Base-by-base conservation (phyloP, 305 asterid genomes). In the Fraxinus paxiana region DNA sequence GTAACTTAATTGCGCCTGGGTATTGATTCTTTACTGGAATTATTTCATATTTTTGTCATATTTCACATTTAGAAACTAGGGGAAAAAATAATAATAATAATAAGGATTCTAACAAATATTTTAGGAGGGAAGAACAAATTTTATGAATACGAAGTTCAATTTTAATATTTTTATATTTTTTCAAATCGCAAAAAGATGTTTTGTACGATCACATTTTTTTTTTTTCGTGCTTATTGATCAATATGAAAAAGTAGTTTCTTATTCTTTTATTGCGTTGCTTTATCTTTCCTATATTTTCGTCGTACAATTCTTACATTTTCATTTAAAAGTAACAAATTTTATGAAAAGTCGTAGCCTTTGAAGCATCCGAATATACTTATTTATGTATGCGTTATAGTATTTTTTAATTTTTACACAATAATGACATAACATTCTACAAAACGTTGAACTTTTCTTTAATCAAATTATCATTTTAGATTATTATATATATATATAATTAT, bases 91-190 rank as follows among this genome's bases (percentile, higher is more conserved):
- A 26, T 26, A 26, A 26, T 26, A 26, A 26, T 26, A 26, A 26
- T 26, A 22, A 13, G n/a, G 8, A 13, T 76, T 51, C 48, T 31
- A 31, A 70, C 4, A n/a, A 75, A 46, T 3, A 46, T 43, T 75
- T 75, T 75, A 51, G 59, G 79, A 75, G 79, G 79, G 79, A 75
- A 75, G 79, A 75, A 46, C 67, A 75, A 75, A 75, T 10, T 41
- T 75, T 30, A 46, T 43, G 67, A 43, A 75, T 43, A 24, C 22
- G 26, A 20, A 30, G 22, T 75, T 75, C 24, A 10, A 17, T 75
- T 75, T 22, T 28, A 24, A 13, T 13, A 28, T 46, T 51, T 48
- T 51, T 15, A 2, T 69, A 1, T 69, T 24, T 31, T 31, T 5
- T 12, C 18, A 31, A 31, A 28, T 69, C 75, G 18, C 38, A 5